Percentiles rank a stretch among this genome's conserved stretches.
Evolutionary conservation across 345 rosid genomes (phyloP).

Genomic region (Laguncularia racemosa): DNA sequence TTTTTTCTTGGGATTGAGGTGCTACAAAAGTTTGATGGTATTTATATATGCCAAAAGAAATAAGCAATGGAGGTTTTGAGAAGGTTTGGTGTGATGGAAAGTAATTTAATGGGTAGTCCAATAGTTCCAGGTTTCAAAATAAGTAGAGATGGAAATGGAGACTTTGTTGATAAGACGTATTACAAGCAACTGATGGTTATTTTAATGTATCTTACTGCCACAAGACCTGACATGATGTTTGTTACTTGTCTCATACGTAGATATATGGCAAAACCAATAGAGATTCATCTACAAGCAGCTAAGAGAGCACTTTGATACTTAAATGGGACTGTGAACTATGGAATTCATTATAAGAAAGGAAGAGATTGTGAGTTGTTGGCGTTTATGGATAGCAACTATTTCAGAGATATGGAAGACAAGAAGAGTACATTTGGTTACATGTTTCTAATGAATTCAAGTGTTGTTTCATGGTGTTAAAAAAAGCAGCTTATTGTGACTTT

Average conservation of each 20-base stretch:
- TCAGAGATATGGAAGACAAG: not conserved
- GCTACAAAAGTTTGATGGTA: too few relatives aligned
- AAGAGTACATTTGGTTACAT: not conserved
- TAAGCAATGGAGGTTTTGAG: too few relatives aligned
- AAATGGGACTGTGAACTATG: not conserved
- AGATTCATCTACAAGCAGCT: not conserved
- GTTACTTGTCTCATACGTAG: not conserved
- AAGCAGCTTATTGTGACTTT: conserved; percentile 3
- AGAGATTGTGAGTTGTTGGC: not conserved
- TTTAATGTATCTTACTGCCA: too few relatives aligned
- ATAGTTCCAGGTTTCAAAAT: not conserved
- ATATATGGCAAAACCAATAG: too few relatives aligned
- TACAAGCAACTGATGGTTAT: too few relatives aligned
- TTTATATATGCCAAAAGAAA: too few relatives aligned
- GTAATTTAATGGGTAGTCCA: not conserved
- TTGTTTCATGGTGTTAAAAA: not conserved
- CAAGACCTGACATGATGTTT: too few relatives aligned
- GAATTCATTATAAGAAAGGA: not conserved
- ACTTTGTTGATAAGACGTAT: too few relatives aligned
- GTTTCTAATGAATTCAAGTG: not conserved
- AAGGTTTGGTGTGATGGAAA: too few relatives aligned
- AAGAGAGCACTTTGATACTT: not conserved
- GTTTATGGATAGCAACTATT: not conserved
- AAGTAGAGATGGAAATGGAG: too few relatives aligned
- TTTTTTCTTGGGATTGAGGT: too few relatives aligned